Evolutionary conservation across 495 filamentous ascomycete genomes (phyloP), one percentile per base, ranked within the genome.

Genomic region (Hapsidospora chrysogenum): DNA sequence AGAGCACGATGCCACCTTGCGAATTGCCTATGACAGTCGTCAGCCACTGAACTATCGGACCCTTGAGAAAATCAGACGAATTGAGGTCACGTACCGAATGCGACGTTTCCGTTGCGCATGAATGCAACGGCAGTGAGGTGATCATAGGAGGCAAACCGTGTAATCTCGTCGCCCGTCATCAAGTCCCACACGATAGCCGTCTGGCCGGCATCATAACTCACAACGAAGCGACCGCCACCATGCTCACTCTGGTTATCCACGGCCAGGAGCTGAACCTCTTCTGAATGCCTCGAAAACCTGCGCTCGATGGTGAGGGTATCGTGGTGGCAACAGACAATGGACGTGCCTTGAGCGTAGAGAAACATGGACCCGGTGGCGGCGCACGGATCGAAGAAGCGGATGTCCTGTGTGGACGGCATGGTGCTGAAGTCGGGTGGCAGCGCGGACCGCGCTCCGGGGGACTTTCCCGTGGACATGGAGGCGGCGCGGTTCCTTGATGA

Each of bases 61-160:
- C 4, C 13, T 28, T n/a, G 9, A 9, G 17, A 13, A 14, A 6
- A 13, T 11, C 18, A 23, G 27, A 43, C 40, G 17, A 17, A 17
- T 35, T n/a, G 36, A 35, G 33, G 36, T 37, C 39, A 47, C 67
- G 51, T 64, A 93, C 87, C 89, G 62, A 96, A 95, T 34, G 83
- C 87, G 38, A 97, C 74, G 66, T 95, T 92, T 26, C 92, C 89
- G 61, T 95, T 94, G 31, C 78, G 72, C 89, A 97, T 94, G 85
- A 87, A 97, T 13, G 80, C 66, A 31, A 89, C 89, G 31, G 81
- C 76, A 26, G 70, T 72, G 37, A 97, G 68, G 40, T 77, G 68
- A 50, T 94, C 85, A 48, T 92, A 95, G 0, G 85, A 84, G 35
- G 76, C 76, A 54, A 95, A 95, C 31, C 86, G 68, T 13, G 89